phyloP scores from a whole-genome alignment of 805 yeast genomes.

The Barnettozyma pratensis region DNA sequence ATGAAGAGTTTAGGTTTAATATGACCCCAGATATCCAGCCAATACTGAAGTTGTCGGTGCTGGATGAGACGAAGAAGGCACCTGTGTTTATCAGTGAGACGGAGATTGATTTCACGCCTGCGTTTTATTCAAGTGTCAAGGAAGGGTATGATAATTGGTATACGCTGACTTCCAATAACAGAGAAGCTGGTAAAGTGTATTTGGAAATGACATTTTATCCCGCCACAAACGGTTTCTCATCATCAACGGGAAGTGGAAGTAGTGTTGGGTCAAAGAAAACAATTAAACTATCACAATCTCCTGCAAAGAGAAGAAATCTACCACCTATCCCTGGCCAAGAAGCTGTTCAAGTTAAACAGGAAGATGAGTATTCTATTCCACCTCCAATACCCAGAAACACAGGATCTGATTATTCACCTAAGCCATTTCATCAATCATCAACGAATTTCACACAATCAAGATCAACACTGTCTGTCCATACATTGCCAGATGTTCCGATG shows the following conservation, averaged over 20 bases:
- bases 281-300: not conserved
- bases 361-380: slow-evolving; percentile 11
- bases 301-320: slow-evolving; percentile 18
- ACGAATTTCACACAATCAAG: slow-evolving; percentile 3
- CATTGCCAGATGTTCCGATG: slow-evolving; percentile 23
- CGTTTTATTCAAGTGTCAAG: slow-evolving; percentile 56
- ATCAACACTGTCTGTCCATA: slow-evolving; percentile 12
- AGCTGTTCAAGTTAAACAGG: not conserved
- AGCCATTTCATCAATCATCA: not conserved
- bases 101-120: slow-evolving; percentile 71
- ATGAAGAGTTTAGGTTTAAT: slow-evolving; percentile 65
- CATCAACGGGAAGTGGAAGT: slow-evolving; percentile 2
- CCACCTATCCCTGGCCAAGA: slow-evolving; percentile 26
- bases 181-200: slow-evolving; percentile 83
- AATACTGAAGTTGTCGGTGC: slow-evolving; percentile 60
- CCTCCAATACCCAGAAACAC: slow-evolving; percentile 20
- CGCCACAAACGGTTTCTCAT: slow-evolving; percentile 14
- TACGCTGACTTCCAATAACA: slow-evolving; percentile 56
- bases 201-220: slow-evolving; percentile 92
- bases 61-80: slow-evolving; percentile 81
- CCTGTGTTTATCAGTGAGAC: slow-evolving; percentile 83
- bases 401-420: not conserved
- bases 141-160: slow-evolving; percentile 90
- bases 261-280: slow-evolving; percentile 4
- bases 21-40: slow-evolving; percentile 62